Percentiles rank a stretch among this genome's conserved stretches.
Conservation (phyloP, 805 yeast genomes). For the Sporopachydermia quercuum region DNA sequence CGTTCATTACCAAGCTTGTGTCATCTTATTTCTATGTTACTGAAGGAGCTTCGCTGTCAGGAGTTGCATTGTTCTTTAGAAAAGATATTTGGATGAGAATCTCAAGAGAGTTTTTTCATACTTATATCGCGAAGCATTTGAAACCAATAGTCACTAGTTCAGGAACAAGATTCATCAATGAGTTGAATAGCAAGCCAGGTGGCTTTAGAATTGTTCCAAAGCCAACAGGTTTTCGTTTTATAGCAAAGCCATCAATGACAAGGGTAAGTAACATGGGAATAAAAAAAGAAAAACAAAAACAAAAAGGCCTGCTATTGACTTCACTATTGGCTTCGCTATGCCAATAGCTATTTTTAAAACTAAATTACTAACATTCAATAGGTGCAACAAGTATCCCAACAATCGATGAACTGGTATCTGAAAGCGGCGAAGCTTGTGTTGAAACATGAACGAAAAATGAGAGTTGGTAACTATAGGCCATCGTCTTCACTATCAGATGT, state of each 20-base stretch:
- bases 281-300: constrained; percentile 17
- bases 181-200: constrained; percentile 21
- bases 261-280: constrained; percentile 18
- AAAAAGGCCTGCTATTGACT: constrained; percentile 8
- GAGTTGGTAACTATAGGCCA: not conserved
- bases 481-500: constrained; percentile 10
- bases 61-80: constrained; percentile 33
- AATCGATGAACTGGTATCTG: not conserved
- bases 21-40: constrained; percentile 53
- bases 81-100: constrained; percentile 42
- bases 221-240: constrained; percentile 38
- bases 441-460: constrained; percentile 4
- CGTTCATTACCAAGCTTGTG: constrained; percentile 31
- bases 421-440: constrained; percentile 2
- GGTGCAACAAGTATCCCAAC: not conserved
- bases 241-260: constrained; percentile 38
- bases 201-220: constrained; percentile 45
- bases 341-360: constrained; percentile 3
- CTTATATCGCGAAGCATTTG: constrained; percentile 28
- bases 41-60: constrained; percentile 27
- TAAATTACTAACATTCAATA: too few species aligned
- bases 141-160: constrained; percentile 7
- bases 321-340: constrained; percentile 9
- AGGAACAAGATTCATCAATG: too few species aligned
- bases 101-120: constrained; percentile 25